Percentiles rank a stretch among this genome's conserved stretches.
phyloP scores from a whole-genome alignment of 768 basidiomycete species.

The Boletus edulis region DNA sequence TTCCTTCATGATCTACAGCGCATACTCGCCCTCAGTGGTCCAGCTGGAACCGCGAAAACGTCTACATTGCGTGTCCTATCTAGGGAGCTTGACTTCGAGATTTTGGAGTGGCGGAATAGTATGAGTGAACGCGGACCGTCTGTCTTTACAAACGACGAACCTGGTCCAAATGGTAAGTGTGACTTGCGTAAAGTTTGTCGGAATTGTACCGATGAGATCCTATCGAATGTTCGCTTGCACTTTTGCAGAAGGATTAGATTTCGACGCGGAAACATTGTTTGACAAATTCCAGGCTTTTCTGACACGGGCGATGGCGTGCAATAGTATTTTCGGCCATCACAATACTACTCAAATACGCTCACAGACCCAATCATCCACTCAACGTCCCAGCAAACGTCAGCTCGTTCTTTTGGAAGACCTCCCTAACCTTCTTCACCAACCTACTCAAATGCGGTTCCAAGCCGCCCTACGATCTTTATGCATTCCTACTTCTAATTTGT shows the following conservation, averaged over 20 bases:
- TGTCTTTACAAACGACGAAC: conserved; percentile 18
- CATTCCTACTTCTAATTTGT: conserved; percentile 24
- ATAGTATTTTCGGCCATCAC: conserved; percentile 42
- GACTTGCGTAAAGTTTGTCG: neutral
- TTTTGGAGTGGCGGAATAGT: conserved; percentile 83
- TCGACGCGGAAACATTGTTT: conserved; percentile 36
- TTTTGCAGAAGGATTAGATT: conserved; percentile 8
- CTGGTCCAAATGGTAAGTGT: conserved; percentile 7
- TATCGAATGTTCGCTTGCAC: neutral
- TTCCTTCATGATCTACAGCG: conserved; percentile 44
- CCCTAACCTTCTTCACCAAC: conserved; percentile 80
- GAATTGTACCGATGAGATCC: neutral
- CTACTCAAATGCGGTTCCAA: conserved; percentile 73
- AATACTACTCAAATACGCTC: conserved; percentile 11
- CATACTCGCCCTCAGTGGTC: conserved; percentile 82
- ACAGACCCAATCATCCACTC: neutral
- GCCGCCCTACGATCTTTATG: conserved; percentile 58
- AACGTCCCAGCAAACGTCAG: conserved; percentile 38
- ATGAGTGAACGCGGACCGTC: conserved; percentile 47
- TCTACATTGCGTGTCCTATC: conserved; percentile 77
- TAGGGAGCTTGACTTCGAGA: conserved; percentile 69
- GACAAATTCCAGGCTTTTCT: conserved; percentile 78
- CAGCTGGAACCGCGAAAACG: conserved; percentile 90
- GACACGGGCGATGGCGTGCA: conserved; percentile 61
- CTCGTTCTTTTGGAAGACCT: conserved; percentile 86